Base-by-base conservation (phyloP, 2,329 filamentous ascomycete genomes). In the Cytospora mali region DNA sequence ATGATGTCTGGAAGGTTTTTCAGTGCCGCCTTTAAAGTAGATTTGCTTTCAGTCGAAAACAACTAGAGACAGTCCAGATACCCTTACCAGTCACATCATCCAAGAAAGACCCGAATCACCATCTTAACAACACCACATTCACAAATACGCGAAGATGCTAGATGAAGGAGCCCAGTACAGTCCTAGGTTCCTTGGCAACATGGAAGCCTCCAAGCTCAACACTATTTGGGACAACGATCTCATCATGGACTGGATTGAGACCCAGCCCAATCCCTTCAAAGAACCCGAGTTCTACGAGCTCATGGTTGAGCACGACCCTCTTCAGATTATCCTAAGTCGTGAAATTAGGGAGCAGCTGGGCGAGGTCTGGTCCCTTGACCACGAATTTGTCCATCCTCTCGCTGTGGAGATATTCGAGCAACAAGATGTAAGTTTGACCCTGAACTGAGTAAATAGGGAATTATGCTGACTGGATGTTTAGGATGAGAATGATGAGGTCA, bases 281-380 rank as follows among this genome's bases (percentile, higher is more conserved):
- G n/a, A n/a, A 46, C 42, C 42, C n/a, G 42, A 46, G n/a, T 46
- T 46, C 42, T 46, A 46, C 42, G n/a, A 21, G 42, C n/a, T n/a
- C 42, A 46, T 46, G 42, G 42, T 10, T 4, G 42, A 23, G 42
- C 42, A 46, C n/a, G 42, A 46, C 9, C n/a, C 42, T 46, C 42
- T n/a, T 6, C 42, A 46, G n/a, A 21, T 46, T n/a, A 23, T 9
- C 21, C 7, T 46, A 11, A 21, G n/a, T 4, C 42, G 42, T 13
- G 42, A 46, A 1, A 46, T 46, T n/a, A 46, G 42, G 9, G 42
- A 46, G n/a, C n/a, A 21, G 6, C n/a, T 46, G 21, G 42, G n/a
- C n/a, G n/a, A 46, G 9, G n/a, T 23, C 6, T 46, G 42, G 42
- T 46, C 42, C 9, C 42, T 13, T n/a, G 42, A 13, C n/a, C 5